Conservation (phyloP, 768 basidiomycete species). For the Lactarius psammicola region DNA sequence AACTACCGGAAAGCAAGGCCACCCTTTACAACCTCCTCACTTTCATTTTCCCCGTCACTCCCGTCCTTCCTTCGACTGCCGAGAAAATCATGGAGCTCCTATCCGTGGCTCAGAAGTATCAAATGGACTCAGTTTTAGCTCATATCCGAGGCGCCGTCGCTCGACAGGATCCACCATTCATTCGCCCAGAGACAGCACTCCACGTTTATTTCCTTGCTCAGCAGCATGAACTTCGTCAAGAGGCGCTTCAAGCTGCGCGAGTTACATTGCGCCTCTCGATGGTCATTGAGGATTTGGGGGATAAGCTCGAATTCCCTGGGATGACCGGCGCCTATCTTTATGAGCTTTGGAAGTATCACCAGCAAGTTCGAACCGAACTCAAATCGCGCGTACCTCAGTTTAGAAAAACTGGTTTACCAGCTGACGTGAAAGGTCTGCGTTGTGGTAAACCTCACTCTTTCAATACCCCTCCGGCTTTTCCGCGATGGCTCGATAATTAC, state of each 20-base stretch:
- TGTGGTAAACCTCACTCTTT: background rate
- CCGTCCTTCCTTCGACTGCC: background rate
- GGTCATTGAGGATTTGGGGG: background rate
- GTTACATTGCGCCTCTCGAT: background rate
- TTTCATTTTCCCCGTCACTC: constrained; percentile 6
- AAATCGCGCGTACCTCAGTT: background rate
- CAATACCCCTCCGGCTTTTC: background rate
- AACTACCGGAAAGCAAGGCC: background rate
- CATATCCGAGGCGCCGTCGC: background rate
- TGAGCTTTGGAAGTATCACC: constrained; percentile 15
- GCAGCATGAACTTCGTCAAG: constrained; percentile 3
- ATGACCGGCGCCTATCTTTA: background rate
- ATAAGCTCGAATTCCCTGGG: background rate
- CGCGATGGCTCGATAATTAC: background rate
- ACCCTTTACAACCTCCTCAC: constrained; percentile 16
- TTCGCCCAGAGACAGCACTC: constrained; percentile 5
- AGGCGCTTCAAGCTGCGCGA: constrained; percentile 1
- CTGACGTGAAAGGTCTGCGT: background rate
- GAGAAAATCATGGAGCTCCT: constrained; percentile 11
- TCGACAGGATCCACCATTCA: background rate
- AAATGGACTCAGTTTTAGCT: background rate
- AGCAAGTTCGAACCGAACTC: background rate
- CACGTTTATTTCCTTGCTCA: constrained; percentile 4
- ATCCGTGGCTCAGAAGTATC: constrained; percentile 10
- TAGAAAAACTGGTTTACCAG: background rate